These are phyloP conservation scores for Cornus florida DNA, from an alignment of 148 eudicot genomes.

Conservation along the genomic window DNA sequence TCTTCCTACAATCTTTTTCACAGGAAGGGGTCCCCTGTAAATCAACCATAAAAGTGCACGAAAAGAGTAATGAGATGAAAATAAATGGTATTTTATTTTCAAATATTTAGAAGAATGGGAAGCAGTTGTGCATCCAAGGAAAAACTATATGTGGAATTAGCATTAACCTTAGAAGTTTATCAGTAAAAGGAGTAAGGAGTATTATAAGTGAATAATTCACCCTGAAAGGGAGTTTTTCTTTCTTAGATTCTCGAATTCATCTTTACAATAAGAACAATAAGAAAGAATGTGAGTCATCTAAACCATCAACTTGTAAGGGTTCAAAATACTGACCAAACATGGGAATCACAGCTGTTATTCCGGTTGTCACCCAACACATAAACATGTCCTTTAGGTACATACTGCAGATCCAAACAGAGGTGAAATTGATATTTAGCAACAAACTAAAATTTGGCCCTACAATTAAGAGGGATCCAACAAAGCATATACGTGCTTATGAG, in stretches of 20 bases:
- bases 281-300: not conserved
- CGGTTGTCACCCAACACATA: slow-evolving; percentile 22
- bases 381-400: slow-evolving; percentile 16
- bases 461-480: not conserved
- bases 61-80: not conserved
- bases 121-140: not conserved
- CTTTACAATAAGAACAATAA: not conserved
- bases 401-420: slow-evolving; percentile 6
- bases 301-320: not conserved
- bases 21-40: slow-evolving; percentile 15
- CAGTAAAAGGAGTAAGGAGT: not conserved
- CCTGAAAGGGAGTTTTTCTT: not conserved
- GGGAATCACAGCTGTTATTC: slow-evolving; percentile 16
- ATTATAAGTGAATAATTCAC: not conserved
- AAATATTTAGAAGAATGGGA: not conserved
- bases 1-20: slow-evolving; percentile 17
- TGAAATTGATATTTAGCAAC: not conserved
- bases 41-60: not conserved
- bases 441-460: not conserved
- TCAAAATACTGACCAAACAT: slow-evolving; percentile 6
- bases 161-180: not conserved
- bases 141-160: not conserved
- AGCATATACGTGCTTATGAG: not conserved
- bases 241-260: not conserved
- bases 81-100: not conserved